A percentile compares a stretch with the other conserved stretches of the same genome.
Evolutionary conservation across 106 monocot species (phyloP).

Genomic region (Allium cepa): DNA sequence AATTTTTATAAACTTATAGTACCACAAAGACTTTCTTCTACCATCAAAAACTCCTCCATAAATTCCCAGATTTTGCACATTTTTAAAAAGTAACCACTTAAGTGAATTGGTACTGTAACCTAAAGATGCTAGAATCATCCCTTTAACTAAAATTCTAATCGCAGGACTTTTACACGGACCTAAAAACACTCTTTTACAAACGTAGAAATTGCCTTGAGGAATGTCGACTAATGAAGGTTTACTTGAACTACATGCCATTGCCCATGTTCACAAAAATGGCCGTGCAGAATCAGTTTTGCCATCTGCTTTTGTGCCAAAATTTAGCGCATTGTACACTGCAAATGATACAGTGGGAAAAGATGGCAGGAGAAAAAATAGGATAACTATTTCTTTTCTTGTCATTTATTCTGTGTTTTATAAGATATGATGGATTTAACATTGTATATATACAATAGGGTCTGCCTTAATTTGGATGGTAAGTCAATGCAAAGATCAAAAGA

Average conservation of each 20-base stretch:
- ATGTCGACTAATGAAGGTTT: conserved; percentile 21
- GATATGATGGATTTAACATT: neutral
- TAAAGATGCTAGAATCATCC: conserved; percentile 29
- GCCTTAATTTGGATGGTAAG: neutral
- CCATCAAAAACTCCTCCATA: conserved; percentile 17
- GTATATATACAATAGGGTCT: neutral
- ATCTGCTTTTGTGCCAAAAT: conserved; percentile 29
- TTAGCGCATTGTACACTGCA: conserved; percentile 13
- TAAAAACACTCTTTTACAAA: conserved; percentile 16
- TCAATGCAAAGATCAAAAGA: neutral
- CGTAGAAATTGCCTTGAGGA: conserved; percentile 29
- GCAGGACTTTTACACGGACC: conserved; percentile 37
- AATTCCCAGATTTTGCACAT: conserved; percentile 15
- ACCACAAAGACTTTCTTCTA: conserved; percentile 13
- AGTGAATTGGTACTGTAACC: neutral
- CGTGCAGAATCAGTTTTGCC: conserved; percentile 27
- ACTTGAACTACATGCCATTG: conserved; percentile 19
- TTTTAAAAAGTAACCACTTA: conserved; percentile 22
- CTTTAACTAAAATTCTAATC: conserved; percentile 15
- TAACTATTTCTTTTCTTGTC: neutral
- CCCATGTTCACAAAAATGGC: conserved; percentile 41
- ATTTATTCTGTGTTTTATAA: neutral
- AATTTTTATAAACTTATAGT: too few species aligned
- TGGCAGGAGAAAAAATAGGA: neutral
- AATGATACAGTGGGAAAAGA: neutral